phyloP scores from a whole-genome alignment of 352 stramenopile genomes.

The Globisporangium spinosum region DNA sequence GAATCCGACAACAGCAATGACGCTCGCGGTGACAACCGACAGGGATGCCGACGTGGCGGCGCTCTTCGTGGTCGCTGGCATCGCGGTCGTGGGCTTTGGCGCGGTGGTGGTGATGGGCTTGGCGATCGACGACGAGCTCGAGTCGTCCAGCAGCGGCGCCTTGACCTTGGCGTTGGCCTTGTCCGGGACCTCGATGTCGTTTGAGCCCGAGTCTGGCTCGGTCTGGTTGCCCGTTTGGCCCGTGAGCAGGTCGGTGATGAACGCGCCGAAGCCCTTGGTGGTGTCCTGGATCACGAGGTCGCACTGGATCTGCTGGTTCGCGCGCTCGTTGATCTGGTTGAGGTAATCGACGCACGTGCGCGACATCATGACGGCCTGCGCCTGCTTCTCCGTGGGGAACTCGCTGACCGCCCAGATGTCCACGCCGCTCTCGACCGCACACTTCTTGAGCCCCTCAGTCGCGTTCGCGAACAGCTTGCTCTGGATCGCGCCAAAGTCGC shows the following conservation, averaged over 20 bases:
- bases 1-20: constrained; percentile 3
- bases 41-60: constrained; percentile 5
- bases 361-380: constrained; percentile 37
- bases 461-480: constrained; percentile 45
- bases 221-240: constrained; percentile 64
- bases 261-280: constrained; percentile 32
- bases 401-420: constrained; percentile 39
- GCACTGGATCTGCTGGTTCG: constrained; percentile 56
- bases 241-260: constrained; percentile 49
- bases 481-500: constrained; percentile 49
- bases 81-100: constrained; percentile 5
- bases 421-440: constrained; percentile 35
- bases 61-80: constrained; percentile 10
- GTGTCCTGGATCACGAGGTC: constrained; percentile 34
- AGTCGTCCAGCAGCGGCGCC: constrained; percentile 10
- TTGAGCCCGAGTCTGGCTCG: constrained; percentile 24
- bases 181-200: constrained; percentile 12
- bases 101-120: constrained; percentile 8
- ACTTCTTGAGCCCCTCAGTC: constrained; percentile 36
- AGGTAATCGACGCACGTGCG: constrained; percentile 60
- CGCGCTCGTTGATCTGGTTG: constrained; percentile 63
- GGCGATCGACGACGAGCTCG: neutral
- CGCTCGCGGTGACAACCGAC: constrained; percentile 3
- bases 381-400: constrained; percentile 46
- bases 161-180: constrained; percentile 9